Base-by-base conservation (phyloP, 139 green algal genomes). In the Edaphochlamys debaryana region DNA sequence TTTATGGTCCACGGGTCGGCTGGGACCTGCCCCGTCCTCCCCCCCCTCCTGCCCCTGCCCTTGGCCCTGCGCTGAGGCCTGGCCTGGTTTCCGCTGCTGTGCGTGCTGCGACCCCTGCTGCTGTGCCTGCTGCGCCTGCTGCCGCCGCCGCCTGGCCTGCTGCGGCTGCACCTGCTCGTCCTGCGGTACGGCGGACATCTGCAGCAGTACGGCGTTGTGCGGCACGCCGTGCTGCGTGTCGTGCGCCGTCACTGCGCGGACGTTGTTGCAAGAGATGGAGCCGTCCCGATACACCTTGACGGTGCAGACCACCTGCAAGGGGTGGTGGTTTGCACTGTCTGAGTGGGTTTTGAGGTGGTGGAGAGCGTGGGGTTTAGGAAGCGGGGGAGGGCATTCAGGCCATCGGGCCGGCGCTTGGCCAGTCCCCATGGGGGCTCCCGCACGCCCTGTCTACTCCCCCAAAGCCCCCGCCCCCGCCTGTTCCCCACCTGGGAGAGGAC, bases 291-390 rank as follows among this genome's bases (percentile, higher is more conserved):
- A 29, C 27, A 88, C 74, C 69, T 85, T 76, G 3, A 86, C 27
- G 45, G 38, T 54, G 37, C 82, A 90, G 60, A 83, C 79, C 64
- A 89, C 64, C 73, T 89, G 84, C 41, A 90, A 77, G n/a, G 71
- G 38, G 42, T 79, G 50, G 20, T 58, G 50, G 50, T 58, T 58
- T n/a, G n/a, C n/a, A n/a, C n/a, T n/a, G n/a, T n/a, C n/a, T n/a
- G n/a, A n/a, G n/a, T n/a, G n/a, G n/a, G n/a, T n/a, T n/a, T n/a
- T n/a, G n/a, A n/a, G n/a, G n/a, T n/a, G n/a, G n/a, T n/a, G n/a
- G n/a, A n/a, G n/a, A n/a, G n/a, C n/a, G n/a, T n/a, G n/a, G n/a
- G n/a, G n/a, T n/a, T n/a, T n/a, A n/a, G n/a, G n/a, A n/a, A n/a
- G n/a, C n/a, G n/a, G n/a, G n/a, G n/a, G n/a, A n/a, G n/a, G n/a